phyloP scores from a whole-genome alignment of 495 filamentous ascomycete genomes.

The Talaromyces wortmannii region DNA sequence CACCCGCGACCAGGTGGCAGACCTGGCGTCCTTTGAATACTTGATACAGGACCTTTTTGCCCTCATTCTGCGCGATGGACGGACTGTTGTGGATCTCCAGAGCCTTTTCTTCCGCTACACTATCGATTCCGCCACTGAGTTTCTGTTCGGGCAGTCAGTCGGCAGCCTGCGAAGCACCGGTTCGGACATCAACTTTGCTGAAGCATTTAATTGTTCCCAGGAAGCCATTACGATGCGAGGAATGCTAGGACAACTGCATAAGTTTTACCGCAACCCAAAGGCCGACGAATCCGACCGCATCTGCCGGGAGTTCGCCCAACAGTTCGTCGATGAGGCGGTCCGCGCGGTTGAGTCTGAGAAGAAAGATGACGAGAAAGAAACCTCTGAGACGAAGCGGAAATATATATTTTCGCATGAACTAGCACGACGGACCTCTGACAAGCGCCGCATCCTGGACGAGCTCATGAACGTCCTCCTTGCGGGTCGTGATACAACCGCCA shows the following conservation, averaged over 20 bases:
- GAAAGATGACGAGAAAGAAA: not conserved
- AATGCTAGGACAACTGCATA: constrained; percentile 24
- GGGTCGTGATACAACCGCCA: constrained; percentile 53
- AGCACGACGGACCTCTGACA: constrained; percentile 41
- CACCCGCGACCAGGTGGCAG: constrained; percentile 48
- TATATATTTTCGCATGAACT: not conserved
- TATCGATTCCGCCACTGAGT: constrained; percentile 31
- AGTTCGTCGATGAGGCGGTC: constrained; percentile 26
- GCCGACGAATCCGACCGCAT: constrained; percentile 26
- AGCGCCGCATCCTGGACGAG: constrained; percentile 43
- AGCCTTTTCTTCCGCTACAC: constrained; percentile 50
- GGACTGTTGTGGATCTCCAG: constrained; percentile 55
- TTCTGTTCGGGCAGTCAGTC: constrained; percentile 59
- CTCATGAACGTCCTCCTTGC: constrained; percentile 45
- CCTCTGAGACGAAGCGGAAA: not conserved
- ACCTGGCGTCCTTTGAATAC: constrained; percentile 51
- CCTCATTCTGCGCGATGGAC: constrained; percentile 37
- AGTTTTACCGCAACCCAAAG: not conserved
- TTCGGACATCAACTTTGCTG: constrained; percentile 17
- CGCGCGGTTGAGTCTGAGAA: constrained; percentile 16
- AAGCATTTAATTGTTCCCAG: constrained; percentile 5
- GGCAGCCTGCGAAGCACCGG: constrained; percentile 19
- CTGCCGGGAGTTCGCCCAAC: constrained; percentile 20
- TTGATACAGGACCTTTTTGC: constrained; percentile 47
- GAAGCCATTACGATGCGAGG: constrained; percentile 14